Base-by-base conservation (phyloP, 1,284 basidiomycete genomes). In the Boletus sp. region DNA sequence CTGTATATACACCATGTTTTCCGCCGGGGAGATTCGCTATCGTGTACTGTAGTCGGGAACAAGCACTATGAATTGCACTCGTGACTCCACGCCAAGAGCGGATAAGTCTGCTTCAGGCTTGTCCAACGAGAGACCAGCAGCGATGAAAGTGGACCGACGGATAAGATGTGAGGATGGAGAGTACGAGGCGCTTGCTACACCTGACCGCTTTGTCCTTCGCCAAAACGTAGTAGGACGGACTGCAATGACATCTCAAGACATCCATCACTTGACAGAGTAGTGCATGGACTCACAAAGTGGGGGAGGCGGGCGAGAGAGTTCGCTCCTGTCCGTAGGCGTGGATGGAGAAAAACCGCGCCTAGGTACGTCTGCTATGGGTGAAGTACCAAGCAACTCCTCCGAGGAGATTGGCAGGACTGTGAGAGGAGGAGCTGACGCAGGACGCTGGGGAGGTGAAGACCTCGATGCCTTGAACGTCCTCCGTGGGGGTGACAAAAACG, bases 161-260 rank as follows among this genome's bases (percentile, higher is more conserved):
- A 88, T 74, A 49, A 84, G 75, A 59, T 84, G 80, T 0, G 77
- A 77, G 0, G 81, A 76, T 0, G 83, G 84, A 8, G 85, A 84
- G 57, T 84, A 86, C 0, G 78, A 80, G 7, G 81, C 75, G 2
- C 71, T 73, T 32, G 81, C 75, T 2, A 87, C 79, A 16, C 82
- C 84, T 17, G 82, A 84, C 10, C 80, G 76, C 34, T 68, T 74
- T 3, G 80, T 83, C 52, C 77, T 80, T 26, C 82, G 72, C 84
- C 84, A 87, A 62, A 87, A 87, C 0, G 84, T 82, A 2, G 78
- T 84, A 0, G 84, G 84, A 23, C 84, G 82, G 43, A 76, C 77
- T 79, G 47, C 2, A 2, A 12, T 34, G 20, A 13, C 27, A 29
- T 16, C 19, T 50, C 23, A 53, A 41, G 23, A 17, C 7, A 8